Evolutionary conservation across 192 early-diverging fungal species (phyloP), one percentile per base, ranked within the genome.

Genomic region (Mortierella claussenii): DNA sequence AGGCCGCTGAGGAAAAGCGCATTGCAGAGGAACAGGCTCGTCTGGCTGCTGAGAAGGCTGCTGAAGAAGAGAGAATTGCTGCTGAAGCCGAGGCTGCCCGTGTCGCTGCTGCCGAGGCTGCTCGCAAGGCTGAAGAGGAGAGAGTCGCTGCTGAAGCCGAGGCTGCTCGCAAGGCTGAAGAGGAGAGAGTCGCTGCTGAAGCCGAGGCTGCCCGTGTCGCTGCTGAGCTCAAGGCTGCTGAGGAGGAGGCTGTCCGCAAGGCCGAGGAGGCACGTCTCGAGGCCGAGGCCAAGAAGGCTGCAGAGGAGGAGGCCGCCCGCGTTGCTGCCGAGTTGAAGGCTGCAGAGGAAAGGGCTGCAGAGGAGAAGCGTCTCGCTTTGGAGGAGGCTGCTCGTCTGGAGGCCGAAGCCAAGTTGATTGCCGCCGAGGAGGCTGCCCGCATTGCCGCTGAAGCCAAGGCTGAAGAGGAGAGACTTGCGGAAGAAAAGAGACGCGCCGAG

Each of bases 141-240:
- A 43, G n/a, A 23, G 58, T n/a, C n/a, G n/a, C n/a, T n/a, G n/a
- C n/a, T n/a, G 55, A 57, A n/a, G n/a, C n/a, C n/a, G n/a, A n/a
- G 40, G 33, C 63, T 23, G n/a, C 17, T 20, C 2, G 51, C 37
- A 55, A 55, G 52, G 62, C 52, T 45, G 50, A 20, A 18, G 43
- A 53, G 12, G 63, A 52, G n/a, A n/a, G n/a, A n/a, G n/a, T n/a
- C n/a, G n/a, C 40, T n/a, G n/a, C n/a, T n/a, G n/a, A n/a, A n/a
- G n/a, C n/a, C 6, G 65, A 67, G 55, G 55, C 50, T 28, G 68
- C 68, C 15, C 68, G 68, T 15, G 4, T 68, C 46, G 56, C 56
- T 36, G 66, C 47, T n/a, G 52, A 50, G 4, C n/a, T 23, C 30
- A 42, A 56, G 30, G 63, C 37, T 53, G 63, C 51, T 40, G 64